A percentile compares a stretch with the other conserved stretches of the same genome.
Conservation (phyloP, 106 monocot species). For the Triglochin maritima region DNA sequence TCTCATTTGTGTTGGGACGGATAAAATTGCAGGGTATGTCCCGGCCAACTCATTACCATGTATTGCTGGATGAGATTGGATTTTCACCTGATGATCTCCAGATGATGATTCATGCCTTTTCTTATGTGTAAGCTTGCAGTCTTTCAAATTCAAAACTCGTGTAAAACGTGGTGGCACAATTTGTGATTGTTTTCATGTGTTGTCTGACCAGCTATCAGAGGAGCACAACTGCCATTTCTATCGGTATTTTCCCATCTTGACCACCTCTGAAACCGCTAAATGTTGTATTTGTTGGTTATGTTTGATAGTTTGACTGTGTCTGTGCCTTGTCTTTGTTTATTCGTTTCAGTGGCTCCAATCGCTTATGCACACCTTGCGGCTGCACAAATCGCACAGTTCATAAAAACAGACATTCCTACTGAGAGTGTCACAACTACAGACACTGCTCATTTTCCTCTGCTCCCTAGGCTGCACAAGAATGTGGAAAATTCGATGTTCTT, state of each 20-base stretch:
- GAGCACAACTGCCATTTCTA: conserved; percentile 57
- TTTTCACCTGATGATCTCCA: conserved; percentile 60
- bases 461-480: conserved; percentile 46
- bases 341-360: conserved; percentile 57
- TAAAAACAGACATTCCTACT: conserved; percentile 48
- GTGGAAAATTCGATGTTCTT: conserved; percentile 72
- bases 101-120: conserved; percentile 58
- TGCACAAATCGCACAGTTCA: conserved; percentile 50
- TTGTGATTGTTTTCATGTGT: background rate
- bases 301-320: too few relatives aligned
- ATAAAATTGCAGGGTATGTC: conserved; percentile 62
- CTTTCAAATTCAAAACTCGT: too few relatives aligned
- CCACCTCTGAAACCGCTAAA: too few relatives aligned
- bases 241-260: too few relatives aligned
- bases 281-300: too few relatives aligned
- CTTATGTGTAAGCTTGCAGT: conserved; percentile 58
- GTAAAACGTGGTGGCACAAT: too few relatives aligned
- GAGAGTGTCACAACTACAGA: conserved; percentile 17
- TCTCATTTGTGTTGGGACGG: background rate
- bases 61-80: conserved; percentile 72
- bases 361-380: conserved; percentile 82
- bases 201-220: conserved; percentile 47
- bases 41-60: conserved; percentile 69
- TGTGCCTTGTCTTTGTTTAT: too few relatives aligned
- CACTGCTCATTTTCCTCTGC: conserved; percentile 14